Percentiles rank a stretch among this genome's conserved stretches.
Evolutionary conservation across 2,329 filamentous ascomycete genomes (phyloP).

Genomic region (Raffaelea deltoideospora): DNA sequence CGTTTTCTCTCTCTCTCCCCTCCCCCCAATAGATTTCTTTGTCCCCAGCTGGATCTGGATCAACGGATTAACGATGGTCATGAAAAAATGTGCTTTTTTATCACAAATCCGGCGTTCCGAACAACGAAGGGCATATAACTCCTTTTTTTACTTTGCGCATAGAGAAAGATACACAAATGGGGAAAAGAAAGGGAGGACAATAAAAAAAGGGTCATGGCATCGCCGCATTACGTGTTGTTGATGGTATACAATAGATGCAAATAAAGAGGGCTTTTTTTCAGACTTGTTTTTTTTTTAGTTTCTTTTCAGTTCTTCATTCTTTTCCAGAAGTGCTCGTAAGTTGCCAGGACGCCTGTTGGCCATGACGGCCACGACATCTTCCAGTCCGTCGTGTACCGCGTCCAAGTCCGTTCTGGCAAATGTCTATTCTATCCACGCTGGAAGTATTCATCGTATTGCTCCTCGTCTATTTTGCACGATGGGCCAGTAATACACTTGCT

Average conservation of each 20-base stretch:
- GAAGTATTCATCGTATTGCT: too few species aligned
- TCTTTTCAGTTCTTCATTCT: neutral
- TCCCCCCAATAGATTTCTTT: too few species aligned
- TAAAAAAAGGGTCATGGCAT: slow-evolving; percentile 15
- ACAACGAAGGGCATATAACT: slow-evolving; percentile 18
- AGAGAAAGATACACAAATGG: slow-evolving; percentile 9
- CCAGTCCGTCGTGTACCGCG: too few species aligned
- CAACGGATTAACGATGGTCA: slow-evolving; percentile 23
- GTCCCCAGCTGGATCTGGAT: slow-evolving; percentile 18
- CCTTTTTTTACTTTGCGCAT: slow-evolving; percentile 8
- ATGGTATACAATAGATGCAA: slow-evolving; percentile 33
- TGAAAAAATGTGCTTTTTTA: slow-evolving; percentile 24
- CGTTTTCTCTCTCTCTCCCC: too few species aligned
- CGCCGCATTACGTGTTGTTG: slow-evolving; percentile 17
- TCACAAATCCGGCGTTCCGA: slow-evolving; percentile 10
- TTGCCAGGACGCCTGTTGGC: too few species aligned
- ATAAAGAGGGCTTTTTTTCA: slow-evolving; percentile 45
- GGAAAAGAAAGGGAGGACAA: neutral
- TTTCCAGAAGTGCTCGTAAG: neutral
- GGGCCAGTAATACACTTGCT: too few species aligned
- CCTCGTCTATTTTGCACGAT: too few species aligned
- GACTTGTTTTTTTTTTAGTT: neutral
- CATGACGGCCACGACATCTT: too few species aligned
- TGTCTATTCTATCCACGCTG: too few species aligned
- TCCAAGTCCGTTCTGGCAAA: too few species aligned